phyloP scores from a whole-genome alignment of 768 basidiomycete species.

The Suillus luteus region DNA sequence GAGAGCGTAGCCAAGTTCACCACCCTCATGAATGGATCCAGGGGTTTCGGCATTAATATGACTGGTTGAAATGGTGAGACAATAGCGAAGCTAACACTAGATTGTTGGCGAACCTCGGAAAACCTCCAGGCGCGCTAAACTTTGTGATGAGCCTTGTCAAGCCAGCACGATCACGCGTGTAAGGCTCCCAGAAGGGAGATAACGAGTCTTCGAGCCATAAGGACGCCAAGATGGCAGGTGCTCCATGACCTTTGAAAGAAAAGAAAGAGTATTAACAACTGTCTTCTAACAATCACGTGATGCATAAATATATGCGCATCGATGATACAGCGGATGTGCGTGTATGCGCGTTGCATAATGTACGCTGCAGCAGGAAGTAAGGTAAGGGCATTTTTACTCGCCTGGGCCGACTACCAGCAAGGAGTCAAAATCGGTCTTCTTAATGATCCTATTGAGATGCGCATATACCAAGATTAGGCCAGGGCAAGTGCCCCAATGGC shows the following conservation, averaged over 20 bases:
- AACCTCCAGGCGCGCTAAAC: slow-evolving; percentile 84
- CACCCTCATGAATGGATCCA: slow-evolving; percentile 90
- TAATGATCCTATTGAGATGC: slow-evolving; percentile 66
- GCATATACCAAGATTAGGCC: slow-evolving; percentile 74
- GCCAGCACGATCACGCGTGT: slow-evolving; percentile 57
- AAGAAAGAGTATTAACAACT: not conserved
- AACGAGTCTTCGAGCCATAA: slow-evolving; percentile 85
- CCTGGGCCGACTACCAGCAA: slow-evolving; percentile 84
- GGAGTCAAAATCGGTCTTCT: slow-evolving; percentile 58
- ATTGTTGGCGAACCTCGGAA: slow-evolving; percentile 58
- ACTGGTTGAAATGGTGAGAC: slow-evolving; percentile 33
- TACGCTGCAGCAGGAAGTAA: no score
- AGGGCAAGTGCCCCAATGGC: slow-evolving; percentile 85
- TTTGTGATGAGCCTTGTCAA: slow-evolving; percentile 67
- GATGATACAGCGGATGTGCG: not conserved
- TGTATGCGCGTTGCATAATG: not conserved
- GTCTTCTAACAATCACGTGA: slow-evolving; percentile 2
- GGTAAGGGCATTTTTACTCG: slow-evolving; percentile 22
- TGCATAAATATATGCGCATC: not conserved
- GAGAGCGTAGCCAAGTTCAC: slow-evolving; percentile 88
- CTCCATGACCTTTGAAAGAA: slow-evolving; percentile 69
- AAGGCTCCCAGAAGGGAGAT: slow-evolving; percentile 55
- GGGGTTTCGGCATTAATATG: slow-evolving; percentile 85
- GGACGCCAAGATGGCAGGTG: slow-evolving; percentile 83
- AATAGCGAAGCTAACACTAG: not conserved